Evolutionary conservation across 179 eudicot genomes (phyloP).

Genomic region (Corrigiola litoralis): DNA sequence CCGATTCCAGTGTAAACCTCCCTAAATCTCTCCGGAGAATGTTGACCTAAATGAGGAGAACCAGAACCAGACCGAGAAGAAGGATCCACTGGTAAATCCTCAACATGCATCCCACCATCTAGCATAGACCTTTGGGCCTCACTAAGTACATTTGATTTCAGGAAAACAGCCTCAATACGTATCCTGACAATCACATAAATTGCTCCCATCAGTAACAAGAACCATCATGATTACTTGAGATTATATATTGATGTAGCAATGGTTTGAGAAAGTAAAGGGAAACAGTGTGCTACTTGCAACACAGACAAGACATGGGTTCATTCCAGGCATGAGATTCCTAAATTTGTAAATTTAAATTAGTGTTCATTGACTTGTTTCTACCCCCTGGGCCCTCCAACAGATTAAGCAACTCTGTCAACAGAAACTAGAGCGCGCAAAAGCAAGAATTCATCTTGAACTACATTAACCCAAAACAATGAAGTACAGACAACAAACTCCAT

Average conservation of each 20-base stretch:
- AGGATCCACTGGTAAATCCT: constrained; percentile 70
- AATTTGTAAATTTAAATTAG: too few relatives aligned
- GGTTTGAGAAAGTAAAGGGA: background rate
- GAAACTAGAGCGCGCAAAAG: too few relatives aligned
- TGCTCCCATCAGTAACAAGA: constrained; percentile 8
- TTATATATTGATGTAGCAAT: too few relatives aligned
- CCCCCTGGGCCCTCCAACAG: too few relatives aligned
- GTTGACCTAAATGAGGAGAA: constrained; percentile 70
- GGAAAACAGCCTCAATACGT: constrained; percentile 72
- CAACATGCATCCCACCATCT: constrained; percentile 92
- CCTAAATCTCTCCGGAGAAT: constrained; percentile 43
- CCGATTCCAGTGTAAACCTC: constrained; percentile 57
- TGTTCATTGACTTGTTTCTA: too few relatives aligned
- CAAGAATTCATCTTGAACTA: too few relatives aligned
- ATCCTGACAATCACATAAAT: constrained; percentile 41
- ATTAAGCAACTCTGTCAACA: too few relatives aligned
- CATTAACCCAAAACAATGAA: too few relatives aligned
- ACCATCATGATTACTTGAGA: background rate
- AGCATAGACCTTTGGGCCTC: constrained; percentile 84
- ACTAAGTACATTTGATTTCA: constrained; percentile 78
- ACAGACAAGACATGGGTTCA: too few relatives aligned
- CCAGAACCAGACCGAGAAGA: constrained; percentile 56
- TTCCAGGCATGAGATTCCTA: too few relatives aligned
- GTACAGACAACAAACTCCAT: too few relatives aligned
- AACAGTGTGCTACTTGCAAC: background rate